phyloP scores from a whole-genome alignment of 202 grass and related monocot genomes.

The Bolboschoenoplectus hybrid region DNA sequence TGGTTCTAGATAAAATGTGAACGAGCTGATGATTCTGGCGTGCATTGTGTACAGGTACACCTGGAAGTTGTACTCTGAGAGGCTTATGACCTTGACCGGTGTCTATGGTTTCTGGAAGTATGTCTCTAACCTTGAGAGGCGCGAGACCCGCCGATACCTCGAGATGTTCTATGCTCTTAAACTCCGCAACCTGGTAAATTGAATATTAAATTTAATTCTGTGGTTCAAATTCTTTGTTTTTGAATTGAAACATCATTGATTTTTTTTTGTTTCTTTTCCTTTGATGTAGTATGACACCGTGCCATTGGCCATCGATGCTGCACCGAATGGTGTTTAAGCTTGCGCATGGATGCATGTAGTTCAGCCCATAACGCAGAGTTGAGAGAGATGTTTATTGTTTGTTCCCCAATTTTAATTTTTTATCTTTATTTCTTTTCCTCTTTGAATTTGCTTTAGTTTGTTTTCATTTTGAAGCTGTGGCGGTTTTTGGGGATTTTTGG shows the following conservation, averaged over 20 bases:
- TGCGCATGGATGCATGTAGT: not conserved
- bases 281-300: slow-evolving; percentile 26
- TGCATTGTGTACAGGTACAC: slow-evolving; percentile 64
- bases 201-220: not conserved
- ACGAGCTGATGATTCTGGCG: not conserved
- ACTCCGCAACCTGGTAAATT: slow-evolving; percentile 74
- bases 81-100: slow-evolving; percentile 91
- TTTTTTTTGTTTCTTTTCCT: slow-evolving; percentile 15
- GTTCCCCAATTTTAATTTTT: slow-evolving; percentile 31
- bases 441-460: slow-evolving; percentile 23
- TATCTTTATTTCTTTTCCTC: slow-evolving; percentile 14
- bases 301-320: slow-evolving; percentile 26
- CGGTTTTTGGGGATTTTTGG: slow-evolving; percentile 33
- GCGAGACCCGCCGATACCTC: slow-evolving; percentile 80
- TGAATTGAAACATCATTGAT: not conserved
- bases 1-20: not conserved
- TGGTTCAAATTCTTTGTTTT: not conserved
- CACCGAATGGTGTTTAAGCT: slow-evolving; percentile 13
- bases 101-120: slow-evolving; percentile 97
- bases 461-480: slow-evolving; percentile 25
- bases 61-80: slow-evolving; percentile 97
- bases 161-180: slow-evolving; percentile 97
- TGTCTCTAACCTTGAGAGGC: slow-evolving; percentile 85
- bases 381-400: slow-evolving; percentile 38
- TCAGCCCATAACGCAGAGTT: not conserved